phyloP scores from a whole-genome alignment of 1,284 basidiomycete species.

The Cutaneotrichosporon mucoides region DNA sequence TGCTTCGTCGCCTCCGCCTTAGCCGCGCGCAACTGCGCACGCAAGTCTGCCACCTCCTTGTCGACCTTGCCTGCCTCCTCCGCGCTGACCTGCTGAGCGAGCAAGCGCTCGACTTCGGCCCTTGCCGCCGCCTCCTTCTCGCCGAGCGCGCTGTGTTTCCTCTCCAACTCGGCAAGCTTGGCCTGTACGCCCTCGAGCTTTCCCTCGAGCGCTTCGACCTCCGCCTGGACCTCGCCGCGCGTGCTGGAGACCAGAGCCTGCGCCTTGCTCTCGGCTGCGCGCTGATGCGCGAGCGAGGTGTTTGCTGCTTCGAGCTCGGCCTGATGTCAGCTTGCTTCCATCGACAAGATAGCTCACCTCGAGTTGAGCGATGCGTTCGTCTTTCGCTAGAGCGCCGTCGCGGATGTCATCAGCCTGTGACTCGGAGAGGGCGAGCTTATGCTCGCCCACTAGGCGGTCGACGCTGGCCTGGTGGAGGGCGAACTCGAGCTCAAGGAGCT shows the following conservation, averaged over 20 bases:
- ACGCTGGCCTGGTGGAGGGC: slow-evolving; percentile 27
- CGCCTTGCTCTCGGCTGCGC: slow-evolving; percentile 22
- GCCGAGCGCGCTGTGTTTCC: slow-evolving; percentile 27
- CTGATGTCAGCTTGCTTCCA: slow-evolving; percentile 11
- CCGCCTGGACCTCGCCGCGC: slow-evolving; percentile 13
- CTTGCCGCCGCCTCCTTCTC: slow-evolving; percentile 29
- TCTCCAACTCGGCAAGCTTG: slow-evolving; percentile 22
- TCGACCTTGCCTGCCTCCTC: slow-evolving; percentile 12
- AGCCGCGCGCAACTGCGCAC: slow-evolving; percentile 25
- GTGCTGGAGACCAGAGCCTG: slow-evolving; percentile 12
- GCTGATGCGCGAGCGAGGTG: slow-evolving; percentile 30
- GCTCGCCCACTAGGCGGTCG: slow-evolving; percentile 37
- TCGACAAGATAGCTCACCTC: slow-evolving; percentile 24
- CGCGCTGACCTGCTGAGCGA: slow-evolving; percentile 11
- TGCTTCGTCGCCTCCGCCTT: slow-evolving; percentile 28
- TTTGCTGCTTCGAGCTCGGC: slow-evolving; percentile 25
- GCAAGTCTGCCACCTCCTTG: slow-evolving; percentile 27
- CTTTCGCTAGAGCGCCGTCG: slow-evolving; percentile 24
- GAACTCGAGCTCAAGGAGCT: slow-evolving; percentile 37
- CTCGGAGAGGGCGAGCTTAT: slow-evolving; percentile 37
- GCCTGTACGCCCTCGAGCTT: slow-evolving; percentile 24
- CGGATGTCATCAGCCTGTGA: slow-evolving; percentile 33
- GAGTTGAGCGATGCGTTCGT: slow-evolving; percentile 23
- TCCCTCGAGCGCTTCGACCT: slow-evolving; percentile 21
- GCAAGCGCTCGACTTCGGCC: slow-evolving; percentile 30